Evolutionary conservation across 2,329 filamentous ascomycete species (phyloP), one percentile per base, ranked within the genome.

Genomic region (Thielaviopsis musarum): DNA sequence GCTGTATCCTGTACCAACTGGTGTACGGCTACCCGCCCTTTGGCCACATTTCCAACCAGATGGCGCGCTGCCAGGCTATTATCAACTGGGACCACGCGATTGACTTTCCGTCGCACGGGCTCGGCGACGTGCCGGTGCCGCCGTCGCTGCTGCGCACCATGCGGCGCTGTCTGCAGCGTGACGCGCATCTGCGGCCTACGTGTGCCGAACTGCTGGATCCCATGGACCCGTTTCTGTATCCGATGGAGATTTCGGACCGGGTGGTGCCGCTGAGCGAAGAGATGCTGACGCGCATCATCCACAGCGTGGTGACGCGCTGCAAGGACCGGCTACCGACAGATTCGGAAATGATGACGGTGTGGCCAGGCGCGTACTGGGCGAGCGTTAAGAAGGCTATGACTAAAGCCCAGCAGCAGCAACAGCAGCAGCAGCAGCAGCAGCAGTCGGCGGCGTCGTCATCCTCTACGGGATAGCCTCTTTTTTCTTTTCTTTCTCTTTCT

Each of bases 1-100:
- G 93, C 19, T 98, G 93, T 68, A 97, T 98, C 62, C 76, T 98
- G 15, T 98, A 95, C 73, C 91, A 97, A 69, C 94, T 98, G 87
- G 88, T 91, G 0, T 98, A 98, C 68, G 93, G 93, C n/a, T 79
- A 85, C n/a, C 87, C 89, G 3, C 93, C 93, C 0, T 98, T 98
- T 67, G 90, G 85, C 15, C 91, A 97, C 68, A 94, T 98, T 65
- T 76, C 82, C 61, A 93, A 91, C 71, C 88, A 85, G 67, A 88
- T 95, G 74, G 83, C 87, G 45, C 84, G 89, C 22, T 93, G 94
- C 69, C 84, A 89, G 70, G 87, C 88, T 62, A 93, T 94, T 67
- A 87, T 90, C 65, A 88, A 91, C 70, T 87, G 82, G 70, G 78
- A 83, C 59, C 82, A 90, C 69, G 70, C 72, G 5, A 88, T 94